Evolutionary conservation across 2,329 filamentous ascomycete species (phyloP).

Genomic region (Pseudocercospora macadamiae): DNA sequence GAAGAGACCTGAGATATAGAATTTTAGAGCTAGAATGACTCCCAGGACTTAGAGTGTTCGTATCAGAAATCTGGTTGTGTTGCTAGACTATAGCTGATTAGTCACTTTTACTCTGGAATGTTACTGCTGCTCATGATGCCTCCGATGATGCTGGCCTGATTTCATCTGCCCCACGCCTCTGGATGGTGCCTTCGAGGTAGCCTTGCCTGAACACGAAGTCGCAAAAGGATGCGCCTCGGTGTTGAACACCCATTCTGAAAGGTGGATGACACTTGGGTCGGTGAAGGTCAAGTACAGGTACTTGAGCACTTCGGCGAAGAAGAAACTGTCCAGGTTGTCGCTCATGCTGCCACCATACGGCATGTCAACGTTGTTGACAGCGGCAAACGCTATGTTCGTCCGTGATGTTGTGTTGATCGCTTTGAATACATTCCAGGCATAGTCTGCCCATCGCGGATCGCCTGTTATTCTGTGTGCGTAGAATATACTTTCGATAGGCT

Average conservation of each 20-base stretch:
- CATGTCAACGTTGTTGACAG: constrained; percentile 24
- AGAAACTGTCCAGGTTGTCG: constrained; percentile 38
- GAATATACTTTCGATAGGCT: constrained; percentile 62
- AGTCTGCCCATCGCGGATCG: constrained; percentile 48
- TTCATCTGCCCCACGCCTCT: background rate
- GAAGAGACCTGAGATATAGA: constrained; percentile 8
- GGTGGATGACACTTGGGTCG: constrained; percentile 45
- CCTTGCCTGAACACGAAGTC: constrained; percentile 9
- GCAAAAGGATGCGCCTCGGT: constrained; percentile 51
- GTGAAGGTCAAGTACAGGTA: constrained; percentile 52
- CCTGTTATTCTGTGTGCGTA: constrained; percentile 61
- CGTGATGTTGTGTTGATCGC: constrained; percentile 43
- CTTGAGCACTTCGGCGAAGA: constrained; percentile 85
- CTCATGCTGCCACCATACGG: constrained; percentile 21
- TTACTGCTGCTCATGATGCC: background rate
- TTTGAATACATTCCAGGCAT: constrained; percentile 50
- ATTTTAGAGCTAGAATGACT: no score
- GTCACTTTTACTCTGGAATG: no score
- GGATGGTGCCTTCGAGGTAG: background rate
- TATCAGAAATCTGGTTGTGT: no score
- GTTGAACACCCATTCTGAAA: constrained; percentile 53
- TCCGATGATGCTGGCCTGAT: background rate
- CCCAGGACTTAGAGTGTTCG: no score
- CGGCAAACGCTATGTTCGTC: constrained; percentile 32
- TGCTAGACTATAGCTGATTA: no score